Evolutionary conservation across 495 filamentous ascomycete genomes (phyloP), one percentile per base, ranked within the genome.

Genomic region (Tetracladium setigerum): DNA sequence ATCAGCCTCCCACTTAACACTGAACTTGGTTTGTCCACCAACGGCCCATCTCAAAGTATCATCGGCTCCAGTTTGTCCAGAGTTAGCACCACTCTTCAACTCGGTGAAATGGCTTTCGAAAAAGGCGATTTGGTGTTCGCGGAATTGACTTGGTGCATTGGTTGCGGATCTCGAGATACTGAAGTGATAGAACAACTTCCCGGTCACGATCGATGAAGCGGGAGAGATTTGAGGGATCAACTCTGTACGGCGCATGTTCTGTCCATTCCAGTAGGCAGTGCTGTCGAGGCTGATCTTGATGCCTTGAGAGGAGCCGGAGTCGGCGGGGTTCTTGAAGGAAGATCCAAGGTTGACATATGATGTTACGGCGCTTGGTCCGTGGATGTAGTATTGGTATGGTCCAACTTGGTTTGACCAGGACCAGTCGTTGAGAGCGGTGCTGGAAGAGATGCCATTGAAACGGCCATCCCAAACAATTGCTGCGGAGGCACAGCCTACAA

Each of bases 41-140:
- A 74, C 72, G 46, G 71, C 67, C 76, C 75, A 82, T 30, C 70
- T 65, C 50, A 69, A 63, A 1, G 62, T 54, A 53, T 84, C 77
- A 41, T 56, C 58, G 22, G 73, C 71, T 30, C 72, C 77, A 40
- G 58, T 50, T 62, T 79, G 78, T 44, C 81, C 81, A 38, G 70
- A 71, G 45, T 79, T 65, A 73, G 72, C 76, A 46, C 83, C 84
- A 50, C 78, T 78, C 67, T 87, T 86, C 60, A 88, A 63, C 67
- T 86, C 83, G 46, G 83, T 86, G 63, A 86, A 87, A 67, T 86
- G 82, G 60, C 70, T 78, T 68, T 86, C 74, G 57, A 87, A 87
- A 69, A 87, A 87, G 55, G 72, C 77, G 49, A 87, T 81, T 63
- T 87, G 83, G 60, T 87, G 83, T 67, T 87, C 83, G 44, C 80